A percentile compares a stretch with the other conserved stretches of the same genome.
Evolutionary conservation across 768 basidiomycete genomes (phyloP).

Genomic region (Fomitopsis pulvina): DNA sequence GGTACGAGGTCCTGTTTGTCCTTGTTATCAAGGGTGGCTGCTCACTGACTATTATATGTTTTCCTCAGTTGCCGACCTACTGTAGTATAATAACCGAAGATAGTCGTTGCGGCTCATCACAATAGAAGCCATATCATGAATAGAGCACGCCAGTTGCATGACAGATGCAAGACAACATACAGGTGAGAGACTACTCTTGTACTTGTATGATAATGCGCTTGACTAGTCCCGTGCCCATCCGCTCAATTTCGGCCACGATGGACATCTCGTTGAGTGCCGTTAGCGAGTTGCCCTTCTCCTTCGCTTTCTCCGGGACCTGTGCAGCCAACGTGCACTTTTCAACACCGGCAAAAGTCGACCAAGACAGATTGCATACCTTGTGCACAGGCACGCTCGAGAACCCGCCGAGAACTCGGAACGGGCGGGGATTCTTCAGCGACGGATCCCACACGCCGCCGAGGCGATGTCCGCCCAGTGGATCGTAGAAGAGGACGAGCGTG

Average conservation of each 20-base stretch:
- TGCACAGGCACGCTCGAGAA: slow-evolving; percentile 61
- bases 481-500: slow-evolving; percentile 79
- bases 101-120: too few relatives aligned
- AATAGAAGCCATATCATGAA: too few relatives aligned
- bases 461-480: slow-evolving; percentile 68
- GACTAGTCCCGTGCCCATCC: slow-evolving; percentile 68
- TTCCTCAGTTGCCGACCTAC: too few relatives aligned
- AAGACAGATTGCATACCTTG: slow-evolving; percentile 21
- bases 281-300: slow-evolving; percentile 43
- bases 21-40: too few relatives aligned
- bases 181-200: not conserved
- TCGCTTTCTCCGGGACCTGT: slow-evolving; percentile 5
- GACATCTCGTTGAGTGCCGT: slow-evolving; percentile 63
- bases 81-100: too few relatives aligned
- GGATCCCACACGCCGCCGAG: slow-evolving; percentile 90
- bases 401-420: slow-evolving; percentile 78
- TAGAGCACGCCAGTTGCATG: too few relatives aligned
- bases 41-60: too few relatives aligned
- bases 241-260: slow-evolving; percentile 67
- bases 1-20: too few relatives aligned
- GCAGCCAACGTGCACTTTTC: not conserved
- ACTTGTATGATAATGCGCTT: slow-evolving; percentile 23
- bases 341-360: not conserved
- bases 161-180: too few relatives aligned
- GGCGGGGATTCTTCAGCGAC: slow-evolving; percentile 46